Percentiles rank a stretch among this genome's conserved stretches.
Conservation (phyloP, 139 green algal genomes). For the Marvania coccoides region DNA sequence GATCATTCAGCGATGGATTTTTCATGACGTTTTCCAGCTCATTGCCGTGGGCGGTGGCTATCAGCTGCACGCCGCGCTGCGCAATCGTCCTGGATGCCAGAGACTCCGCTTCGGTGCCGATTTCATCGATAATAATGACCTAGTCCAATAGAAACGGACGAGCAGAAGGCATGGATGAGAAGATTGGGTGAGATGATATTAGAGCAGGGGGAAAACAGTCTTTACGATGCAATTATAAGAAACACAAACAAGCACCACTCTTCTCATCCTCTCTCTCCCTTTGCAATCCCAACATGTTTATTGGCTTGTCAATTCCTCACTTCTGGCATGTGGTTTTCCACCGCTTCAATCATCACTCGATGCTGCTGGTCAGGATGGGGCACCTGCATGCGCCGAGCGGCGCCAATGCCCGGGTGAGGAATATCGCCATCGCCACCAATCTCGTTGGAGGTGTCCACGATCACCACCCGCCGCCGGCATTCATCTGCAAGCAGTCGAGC, state of each 20-base stretch:
- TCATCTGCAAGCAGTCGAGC: conserved; percentile 50
- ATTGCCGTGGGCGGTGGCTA: conserved; percentile 69
- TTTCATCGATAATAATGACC: conserved; percentile 78
- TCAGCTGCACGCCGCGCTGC: conserved; percentile 73
- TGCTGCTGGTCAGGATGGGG: conserved; percentile 37
- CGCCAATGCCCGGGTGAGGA: conserved; percentile 56
- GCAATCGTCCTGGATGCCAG: conserved; percentile 63
- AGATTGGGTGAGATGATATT: too few relatives aligned
- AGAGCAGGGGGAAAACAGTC: too few relatives aligned
- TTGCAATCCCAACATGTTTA: too few relatives aligned
- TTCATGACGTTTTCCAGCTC: conserved; percentile 60
- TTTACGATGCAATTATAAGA: too few relatives aligned
- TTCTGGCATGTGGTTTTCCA: conserved; percentile 88
- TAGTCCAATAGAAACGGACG: too few relatives aligned
- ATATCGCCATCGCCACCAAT: conserved; percentile 85
- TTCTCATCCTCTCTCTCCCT: too few relatives aligned
- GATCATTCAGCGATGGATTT: conserved; percentile 74
- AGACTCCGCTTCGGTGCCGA: conserved; percentile 59
- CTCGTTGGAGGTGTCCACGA: conserved; percentile 94
- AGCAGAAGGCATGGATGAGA: too few relatives aligned
- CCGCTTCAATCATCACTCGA: conserved; percentile 64
- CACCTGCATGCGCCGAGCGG: conserved; percentile 58
- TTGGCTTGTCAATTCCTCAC: too few relatives aligned
- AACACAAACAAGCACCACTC: too few relatives aligned
- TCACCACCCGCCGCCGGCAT: conserved; percentile 47